Evolutionary conservation across 352 stramenopile genomes (phyloP), one percentile per base, ranked within the genome.

Genomic region (Globisporangium camurandrum): DNA sequence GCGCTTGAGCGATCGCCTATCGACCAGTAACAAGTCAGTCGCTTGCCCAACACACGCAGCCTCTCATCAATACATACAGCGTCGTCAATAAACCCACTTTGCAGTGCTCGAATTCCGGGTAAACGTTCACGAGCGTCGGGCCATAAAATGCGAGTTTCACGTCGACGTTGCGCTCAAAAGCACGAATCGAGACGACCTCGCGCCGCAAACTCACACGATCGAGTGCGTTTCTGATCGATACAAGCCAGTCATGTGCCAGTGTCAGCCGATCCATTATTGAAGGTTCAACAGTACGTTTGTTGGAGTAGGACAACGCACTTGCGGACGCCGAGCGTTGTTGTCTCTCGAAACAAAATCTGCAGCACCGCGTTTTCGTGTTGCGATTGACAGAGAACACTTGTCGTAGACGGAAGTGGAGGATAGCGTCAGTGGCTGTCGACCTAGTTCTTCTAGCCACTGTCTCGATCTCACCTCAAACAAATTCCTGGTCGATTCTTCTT

Each of bases 401-500:
- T 28, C 4, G 17, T 20, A 20, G 38, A 14, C 19, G 58, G 17
- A 46, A 9, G 34, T 30, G 19, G 45, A 57, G 2, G 43, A 39
- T 8, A 22, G 38, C 17, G 20, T 43, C 3, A 24, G 12, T 37
- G n/a, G 8, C 3, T 37, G 10, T 37, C 31, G 3, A 37, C 3
- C 2, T 16, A n/a, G 31, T 16, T 37, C 31, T 37, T 10, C 3
- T 23, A 26, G 24, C 30, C 6, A 19, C 20, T 39, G 11, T 12
- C 26, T 8, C 34, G 46, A 17, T 41, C 41, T 16, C 57, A 89
- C 77, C 71, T 86, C 39, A 97, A 64, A 24, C 84, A 76, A 20
- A 85, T 63, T 1, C 62, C 86, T 5, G 83, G 79, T 0, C 86
- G 76, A 24, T 81, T 85, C 64, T 97, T 97, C 67, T 97, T 97